Percentiles rank a stretch among this genome's conserved stretches.
phyloP scores from a whole-genome alignment of 1,284 basidiomycete species.

The Ustilago trichophora region DNA sequence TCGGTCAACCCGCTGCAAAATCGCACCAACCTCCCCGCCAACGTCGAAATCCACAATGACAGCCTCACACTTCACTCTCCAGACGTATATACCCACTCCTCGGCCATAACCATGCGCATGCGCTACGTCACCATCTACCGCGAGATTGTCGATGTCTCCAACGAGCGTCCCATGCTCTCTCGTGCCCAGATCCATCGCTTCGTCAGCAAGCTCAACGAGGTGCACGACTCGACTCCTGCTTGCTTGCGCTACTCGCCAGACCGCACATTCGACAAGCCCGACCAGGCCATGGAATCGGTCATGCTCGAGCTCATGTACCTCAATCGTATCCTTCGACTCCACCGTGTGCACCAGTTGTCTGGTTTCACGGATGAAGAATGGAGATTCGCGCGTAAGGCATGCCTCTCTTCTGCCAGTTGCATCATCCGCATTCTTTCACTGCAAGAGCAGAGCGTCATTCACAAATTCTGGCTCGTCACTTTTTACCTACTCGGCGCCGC shows the following conservation, averaged over 20 bases:
- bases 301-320: constrained; percentile 61
- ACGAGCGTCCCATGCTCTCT: constrained; percentile 22
- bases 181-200: constrained; percentile 41
- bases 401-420: constrained; percentile 40
- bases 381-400: constrained; percentile 39
- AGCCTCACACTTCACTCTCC: constrained; percentile 37
- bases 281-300: constrained; percentile 55
- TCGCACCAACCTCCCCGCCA: constrained; percentile 52
- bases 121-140: constrained; percentile 44
- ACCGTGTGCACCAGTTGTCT: constrained; percentile 56
- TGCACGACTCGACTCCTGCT: constrained; percentile 51
- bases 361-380: constrained; percentile 55
- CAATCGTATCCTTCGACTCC: constrained; percentile 60
- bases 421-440: constrained; percentile 46
- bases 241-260: constrained; percentile 56
- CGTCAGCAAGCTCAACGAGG: constrained; percentile 45
- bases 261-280: constrained; percentile 42
- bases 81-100: constrained; percentile 49
- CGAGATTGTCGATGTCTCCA: constrained; percentile 43
- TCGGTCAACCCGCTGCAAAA: constrained; percentile 57
- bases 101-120: constrained; percentile 38
- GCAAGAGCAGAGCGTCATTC: constrained; percentile 44
- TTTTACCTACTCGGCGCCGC: constrained; percentile 60
- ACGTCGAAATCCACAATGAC: constrained; percentile 54
- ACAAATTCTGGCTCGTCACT: constrained; percentile 58